Percentiles rank a stretch among this genome's conserved stretches.
Conservation (phyloP, 2,329 filamentous ascomycete genomes). For the Aspergillaceae sp. region DNA sequence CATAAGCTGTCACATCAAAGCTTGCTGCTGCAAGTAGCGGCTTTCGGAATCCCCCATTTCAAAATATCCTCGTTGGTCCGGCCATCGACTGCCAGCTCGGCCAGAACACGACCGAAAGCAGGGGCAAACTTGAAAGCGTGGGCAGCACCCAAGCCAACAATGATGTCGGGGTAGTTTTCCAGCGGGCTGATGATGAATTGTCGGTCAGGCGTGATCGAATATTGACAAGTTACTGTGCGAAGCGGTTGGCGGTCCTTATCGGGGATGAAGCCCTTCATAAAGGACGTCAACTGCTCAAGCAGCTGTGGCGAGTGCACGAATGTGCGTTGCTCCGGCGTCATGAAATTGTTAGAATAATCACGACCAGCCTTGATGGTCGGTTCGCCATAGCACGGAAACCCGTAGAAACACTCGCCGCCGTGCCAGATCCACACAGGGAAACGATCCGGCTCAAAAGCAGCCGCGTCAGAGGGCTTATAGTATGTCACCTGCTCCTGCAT, state of each 20-base stretch:
- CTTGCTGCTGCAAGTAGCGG: no score
- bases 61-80: neutral
- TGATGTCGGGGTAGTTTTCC: conserved; percentile 7
- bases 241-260: conserved; percentile 13
- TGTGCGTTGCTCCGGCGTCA: conserved; percentile 19
- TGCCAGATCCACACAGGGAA: conserved; percentile 22
- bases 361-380: conserved; percentile 21
- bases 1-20: no score
- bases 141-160: neutral
- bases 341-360: conserved; percentile 16
- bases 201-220: conserved; percentile 20
- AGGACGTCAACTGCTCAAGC: conserved; percentile 11
- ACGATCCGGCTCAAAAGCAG: conserved; percentile 6
- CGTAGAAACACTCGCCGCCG: conserved; percentile 15
- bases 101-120: neutral
- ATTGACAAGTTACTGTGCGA: conserved; percentile 22
- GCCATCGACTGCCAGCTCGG: neutral
- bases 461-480: conserved; percentile 15
- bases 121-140: conserved; percentile 1
- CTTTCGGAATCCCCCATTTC: neutral
- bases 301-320: conserved; percentile 19
- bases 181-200: conserved; percentile 21
- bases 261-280: conserved; percentile 15
- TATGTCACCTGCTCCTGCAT: conserved; percentile 24
- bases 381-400: conserved; percentile 20